A percentile compares a stretch with the other conserved stretches of the same genome.
Conservation (phyloP, 2,329 filamentous ascomycete species). For the Drechslerella stenobrocha region DNA sequence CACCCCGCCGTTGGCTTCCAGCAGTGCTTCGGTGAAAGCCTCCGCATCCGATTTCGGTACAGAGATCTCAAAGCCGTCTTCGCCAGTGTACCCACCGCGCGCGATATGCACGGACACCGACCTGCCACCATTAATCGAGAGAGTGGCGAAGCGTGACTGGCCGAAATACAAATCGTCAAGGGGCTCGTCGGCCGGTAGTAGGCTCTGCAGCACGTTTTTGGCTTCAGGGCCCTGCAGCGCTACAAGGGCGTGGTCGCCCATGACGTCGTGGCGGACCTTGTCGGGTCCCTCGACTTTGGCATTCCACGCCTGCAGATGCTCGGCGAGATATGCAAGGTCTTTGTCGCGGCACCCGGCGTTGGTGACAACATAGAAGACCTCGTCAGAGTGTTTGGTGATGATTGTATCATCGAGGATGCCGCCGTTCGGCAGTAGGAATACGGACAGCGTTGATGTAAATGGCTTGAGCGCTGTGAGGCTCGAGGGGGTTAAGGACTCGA, state of each 20-base stretch:
- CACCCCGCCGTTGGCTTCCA: conserved; percentile 62
- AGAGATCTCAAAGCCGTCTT: conserved; percentile 97
- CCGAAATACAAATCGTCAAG: conserved; percentile 80
- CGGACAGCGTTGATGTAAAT: conserved; percentile 79
- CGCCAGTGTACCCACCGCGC: conserved; percentile 91
- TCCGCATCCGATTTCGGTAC: conserved; percentile 70
- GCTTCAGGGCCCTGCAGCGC: conserved; percentile 86
- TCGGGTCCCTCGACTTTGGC: conserved; percentile 61
- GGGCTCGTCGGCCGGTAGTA: conserved; percentile 61
- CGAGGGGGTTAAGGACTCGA: conserved; percentile 81
- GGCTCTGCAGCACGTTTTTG: conserved; percentile 69
- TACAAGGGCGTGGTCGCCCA: conserved; percentile 75
- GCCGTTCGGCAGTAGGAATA: conserved; percentile 78
- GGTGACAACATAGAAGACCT: conserved; percentile 84
- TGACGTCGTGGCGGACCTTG: conserved; percentile 69
- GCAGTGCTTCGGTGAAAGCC: conserved; percentile 69
- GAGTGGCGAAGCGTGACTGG: conserved; percentile 67
- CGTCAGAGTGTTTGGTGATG: conserved; percentile 75
- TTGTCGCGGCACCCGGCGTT: conserved; percentile 92
- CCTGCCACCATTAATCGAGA: conserved; percentile 55
- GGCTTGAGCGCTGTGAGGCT: conserved; percentile 66
- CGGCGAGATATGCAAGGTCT: conserved; percentile 74
- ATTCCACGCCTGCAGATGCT: conserved; percentile 68
- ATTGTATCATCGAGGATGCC: conserved; percentile 96
- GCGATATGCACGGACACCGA: conserved; percentile 67